These are phyloP conservation scores for Fonsecaea multimorphosa DNA, from an alignment of 2,329 filamentous ascomycete species.

Conservation along the genomic window DNA sequence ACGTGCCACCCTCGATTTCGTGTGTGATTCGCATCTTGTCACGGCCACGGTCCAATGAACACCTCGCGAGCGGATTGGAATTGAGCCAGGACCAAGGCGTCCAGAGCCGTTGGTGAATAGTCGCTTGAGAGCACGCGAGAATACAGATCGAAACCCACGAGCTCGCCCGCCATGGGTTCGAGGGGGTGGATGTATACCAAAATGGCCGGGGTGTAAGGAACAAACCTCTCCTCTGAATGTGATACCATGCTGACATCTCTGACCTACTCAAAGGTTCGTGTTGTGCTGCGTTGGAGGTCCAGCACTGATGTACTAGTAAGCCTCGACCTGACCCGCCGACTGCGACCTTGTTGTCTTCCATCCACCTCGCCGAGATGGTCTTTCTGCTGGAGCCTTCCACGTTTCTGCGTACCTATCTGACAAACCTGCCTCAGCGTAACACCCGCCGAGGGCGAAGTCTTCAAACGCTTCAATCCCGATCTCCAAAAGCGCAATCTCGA, in stretches of 20 bases:
- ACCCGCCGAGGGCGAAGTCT: constrained; percentile 90
- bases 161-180: constrained; percentile 42
- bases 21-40: background rate
- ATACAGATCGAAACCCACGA: constrained; percentile 12
- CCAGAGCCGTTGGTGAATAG: background rate
- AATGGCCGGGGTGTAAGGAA: constrained; percentile 68
- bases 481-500: constrained; percentile 89
- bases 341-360: background rate
- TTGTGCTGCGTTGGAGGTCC: constrained; percentile 82
- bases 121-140: background rate
- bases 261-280: constrained; percentile 66
- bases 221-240: background rate
- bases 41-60: background rate
- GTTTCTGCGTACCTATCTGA: background rate
- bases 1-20: background rate
- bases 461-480: constrained; percentile 89
- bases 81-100: background rate
- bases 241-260: background rate
- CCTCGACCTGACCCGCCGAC: constrained; percentile 20
- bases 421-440: constrained; percentile 41
- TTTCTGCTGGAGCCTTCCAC: background rate
- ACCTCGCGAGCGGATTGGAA: background rate
- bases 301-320: constrained; percentile 72
- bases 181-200: constrained; percentile 63
- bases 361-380: background rate